Percentiles rank a stretch among this genome's conserved stretches.
These are phyloP conservation scores for Tolypocladium tropicale DNA, from an alignment of 2,329 filamentous ascomycete genomes.

Conservation along the genomic window DNA sequence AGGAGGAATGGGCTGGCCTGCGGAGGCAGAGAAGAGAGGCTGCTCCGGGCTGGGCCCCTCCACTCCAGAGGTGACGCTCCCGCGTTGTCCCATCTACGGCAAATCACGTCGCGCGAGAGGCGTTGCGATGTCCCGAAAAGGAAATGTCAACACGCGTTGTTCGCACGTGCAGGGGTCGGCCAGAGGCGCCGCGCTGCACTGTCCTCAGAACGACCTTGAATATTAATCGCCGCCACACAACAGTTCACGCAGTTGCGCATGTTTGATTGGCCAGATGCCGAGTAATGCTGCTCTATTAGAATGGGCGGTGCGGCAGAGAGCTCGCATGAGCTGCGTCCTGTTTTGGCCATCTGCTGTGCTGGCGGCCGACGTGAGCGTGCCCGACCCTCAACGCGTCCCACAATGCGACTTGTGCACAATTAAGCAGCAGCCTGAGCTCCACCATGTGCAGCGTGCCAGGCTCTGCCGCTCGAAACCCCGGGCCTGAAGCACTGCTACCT, in stretches of 20 bases:
- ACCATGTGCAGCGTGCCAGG: neutral
- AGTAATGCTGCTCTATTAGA: neutral
- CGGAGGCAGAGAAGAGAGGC: conserved; percentile 1
- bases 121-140: conserved; percentile 17
- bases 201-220: no score
- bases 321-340: neutral
- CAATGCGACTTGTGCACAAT: neutral
- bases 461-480: neutral
- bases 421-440: neutral
- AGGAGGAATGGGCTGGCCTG: conserved; percentile 3
- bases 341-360: neutral
- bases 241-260: neutral
- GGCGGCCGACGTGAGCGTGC: neutral
- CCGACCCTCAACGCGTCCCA: neutral
- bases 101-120: conserved; percentile 21
- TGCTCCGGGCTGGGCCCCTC: conserved; percentile 1
- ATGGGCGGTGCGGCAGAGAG: neutral
- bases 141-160: conserved; percentile 25
- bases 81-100: conserved; percentile 14
- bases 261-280: neutral
- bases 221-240: no score
- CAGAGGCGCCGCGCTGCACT: no score
- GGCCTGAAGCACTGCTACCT: neutral
- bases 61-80: conserved; percentile 5
- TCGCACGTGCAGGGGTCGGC: conserved; percentile 11